Percentiles rank a stretch among this genome's conserved stretches.
phyloP scores from a whole-genome alignment of 2,329 filamentous ascomycete genomes.

The Colletotrichum tamarilloi region DNA sequence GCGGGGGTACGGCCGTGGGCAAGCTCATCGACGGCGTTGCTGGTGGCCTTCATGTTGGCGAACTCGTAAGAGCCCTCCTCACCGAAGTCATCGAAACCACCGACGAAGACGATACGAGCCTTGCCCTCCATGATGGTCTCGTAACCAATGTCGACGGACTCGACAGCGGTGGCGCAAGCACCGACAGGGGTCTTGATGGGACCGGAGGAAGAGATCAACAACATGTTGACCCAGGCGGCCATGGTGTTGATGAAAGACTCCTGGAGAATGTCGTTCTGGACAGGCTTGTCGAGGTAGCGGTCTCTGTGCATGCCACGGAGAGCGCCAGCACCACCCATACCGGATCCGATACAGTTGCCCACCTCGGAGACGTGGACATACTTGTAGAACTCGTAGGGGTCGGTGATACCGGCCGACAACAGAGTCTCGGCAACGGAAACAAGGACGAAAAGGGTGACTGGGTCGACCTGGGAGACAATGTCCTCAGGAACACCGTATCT shows the following conservation, averaged over 20 bases:
- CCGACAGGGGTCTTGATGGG: constrained; percentile 99
- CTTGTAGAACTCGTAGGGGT: constrained; percentile 99
- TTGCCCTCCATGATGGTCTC: constrained; percentile 99
- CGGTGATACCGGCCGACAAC: constrained; percentile 92
- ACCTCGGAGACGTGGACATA: constrained; percentile 98
- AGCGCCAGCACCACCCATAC: constrained; percentile 94
- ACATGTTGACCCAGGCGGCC: constrained; percentile 99
- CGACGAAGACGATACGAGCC: constrained; percentile 95
- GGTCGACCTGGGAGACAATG: constrained; percentile 97
- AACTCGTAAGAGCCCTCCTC: constrained; percentile 99
- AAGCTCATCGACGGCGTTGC: constrained; percentile 97
- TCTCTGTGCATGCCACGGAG: constrained; percentile 99
- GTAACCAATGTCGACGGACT: constrained; percentile 97
- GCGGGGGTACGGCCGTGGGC: constrained; percentile 92
- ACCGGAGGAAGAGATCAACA: constrained; percentile 94
- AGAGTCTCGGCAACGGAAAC: constrained; percentile 94
- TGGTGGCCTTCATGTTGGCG: constrained; percentile 99
- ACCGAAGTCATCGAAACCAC: constrained; percentile 99
- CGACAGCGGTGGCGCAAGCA: constrained; percentile 96
- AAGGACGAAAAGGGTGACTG: constrained; percentile 93
- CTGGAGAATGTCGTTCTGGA: constrained; percentile 98
- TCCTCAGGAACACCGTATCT: constrained; percentile 96
- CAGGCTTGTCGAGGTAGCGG: constrained; percentile 93
- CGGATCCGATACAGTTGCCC: constrained; percentile 97
- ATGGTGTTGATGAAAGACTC: constrained; percentile 99